Evolutionary conservation across 164 flowering plant genomes (phyloP).

Genomic region (Litsea cubeba): DNA sequence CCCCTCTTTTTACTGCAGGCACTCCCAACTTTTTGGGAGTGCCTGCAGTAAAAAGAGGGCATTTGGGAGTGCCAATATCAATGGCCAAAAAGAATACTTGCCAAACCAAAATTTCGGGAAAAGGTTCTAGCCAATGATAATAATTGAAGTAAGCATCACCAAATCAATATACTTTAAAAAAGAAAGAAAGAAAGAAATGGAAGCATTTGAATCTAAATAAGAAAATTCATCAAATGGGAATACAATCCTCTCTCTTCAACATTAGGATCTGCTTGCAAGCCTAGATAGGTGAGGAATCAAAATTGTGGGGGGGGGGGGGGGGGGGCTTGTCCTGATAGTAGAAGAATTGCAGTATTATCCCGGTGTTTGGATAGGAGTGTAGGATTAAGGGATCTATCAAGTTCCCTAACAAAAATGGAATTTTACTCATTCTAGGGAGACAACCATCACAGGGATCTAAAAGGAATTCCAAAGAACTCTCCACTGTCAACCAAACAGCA

Average conservation of each 20-base stretch:
- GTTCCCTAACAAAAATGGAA: neutral
- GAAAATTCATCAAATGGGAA: neutral
- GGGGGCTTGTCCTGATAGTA: neutral
- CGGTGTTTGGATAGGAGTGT: neutral
- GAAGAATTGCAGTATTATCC: too few relatives aligned
- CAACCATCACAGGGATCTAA: neutral
- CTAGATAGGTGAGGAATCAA: neutral
- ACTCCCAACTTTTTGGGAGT: too few relatives aligned
- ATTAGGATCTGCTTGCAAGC: neutral
- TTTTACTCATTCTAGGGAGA: neutral
- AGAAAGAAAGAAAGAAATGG: too few relatives aligned
- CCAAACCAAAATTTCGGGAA: too few relatives aligned
- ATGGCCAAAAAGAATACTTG: too few relatives aligned
- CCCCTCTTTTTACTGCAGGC: too few relatives aligned
- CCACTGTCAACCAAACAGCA: neutral
- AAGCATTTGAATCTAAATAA: neutral
- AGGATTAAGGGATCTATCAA: neutral
- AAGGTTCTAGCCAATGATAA: too few relatives aligned
- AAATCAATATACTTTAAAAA: too few relatives aligned
- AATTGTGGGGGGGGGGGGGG: too few relatives aligned
- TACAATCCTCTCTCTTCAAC: neutral
- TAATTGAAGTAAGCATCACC: too few relatives aligned
- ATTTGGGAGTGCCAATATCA: too few relatives aligned
- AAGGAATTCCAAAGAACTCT: neutral
- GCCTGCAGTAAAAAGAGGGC: too few relatives aligned